Base-by-base conservation (phyloP, 2,329 filamentous ascomycete genomes). In the Trichoderma oligosporum region DNA sequence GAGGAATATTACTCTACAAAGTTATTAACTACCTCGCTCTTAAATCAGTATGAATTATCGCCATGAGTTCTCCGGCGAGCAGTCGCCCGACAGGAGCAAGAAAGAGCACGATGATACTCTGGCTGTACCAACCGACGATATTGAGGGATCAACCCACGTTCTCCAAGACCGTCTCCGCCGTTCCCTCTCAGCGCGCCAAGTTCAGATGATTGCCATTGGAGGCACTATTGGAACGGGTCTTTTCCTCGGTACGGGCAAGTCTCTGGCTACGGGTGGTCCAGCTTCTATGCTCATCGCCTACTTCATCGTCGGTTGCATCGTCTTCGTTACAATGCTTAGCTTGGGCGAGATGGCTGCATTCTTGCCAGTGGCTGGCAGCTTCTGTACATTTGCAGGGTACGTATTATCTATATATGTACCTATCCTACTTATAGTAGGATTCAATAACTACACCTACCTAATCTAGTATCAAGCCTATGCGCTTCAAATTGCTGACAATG, bases 151-250 rank as follows among this genome's bases (percentile, higher is more conserved):
- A 27, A 53, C 45, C 22, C 57, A 59, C 38, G 61, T 65, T 35
- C 65, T 66, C 45, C 66, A 74, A 2, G 79, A 83, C 63, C 73
- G 71, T 53, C 73, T 86, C 9, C 74, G 75, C 18, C 79, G 83
- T 4, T 77, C 80, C 39, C 74, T 86, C 11, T 82, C 80, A 2
- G 69, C 81, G 14, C 78, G 83, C n/a, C 84, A 86, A 67, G 81
- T 86, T 9, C 83, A 86, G 70, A 86, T 87, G 82, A 84, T 87
- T 60, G 84, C 84, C 41, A 81, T 83, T 47, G 80, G 78, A 18
- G 80, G 80, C 33, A 83, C 79, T 1, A 83, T 83, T 45, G 81
- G 81, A 7, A 85, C 83, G 0, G 83, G 83, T 2, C 69, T 86
- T 4, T 86, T 86, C 61, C 73, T 87, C 5, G 83, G 83, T 27